Evolutionary conservation across 169 alveolate genomes (phyloP).

Genomic region (Babesia divergens): DNA sequence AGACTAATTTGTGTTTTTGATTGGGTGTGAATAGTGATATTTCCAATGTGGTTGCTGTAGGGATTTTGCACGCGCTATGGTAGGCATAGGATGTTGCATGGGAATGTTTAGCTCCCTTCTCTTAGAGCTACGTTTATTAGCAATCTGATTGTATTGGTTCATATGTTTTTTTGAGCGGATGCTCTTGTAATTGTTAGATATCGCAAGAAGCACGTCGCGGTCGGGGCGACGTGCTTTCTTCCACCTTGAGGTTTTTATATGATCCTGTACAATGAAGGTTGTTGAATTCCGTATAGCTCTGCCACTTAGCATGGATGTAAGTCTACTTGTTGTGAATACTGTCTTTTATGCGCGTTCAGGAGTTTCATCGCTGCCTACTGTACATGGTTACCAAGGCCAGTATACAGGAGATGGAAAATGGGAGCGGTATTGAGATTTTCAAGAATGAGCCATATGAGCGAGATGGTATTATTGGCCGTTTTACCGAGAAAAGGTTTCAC

Average conservation of each 20-base stretch:
- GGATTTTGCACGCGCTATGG: no score
- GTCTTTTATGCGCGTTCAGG: conserved; percentile 4
- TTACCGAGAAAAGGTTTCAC: conserved; percentile 46
- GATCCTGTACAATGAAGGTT: conserved; percentile 60
- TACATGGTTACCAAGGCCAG: conserved; percentile 52
- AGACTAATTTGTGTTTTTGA: no score
- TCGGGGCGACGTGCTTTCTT: neutral
- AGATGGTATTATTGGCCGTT: conserved; percentile 23
- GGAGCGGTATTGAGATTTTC: conserved; percentile 55
- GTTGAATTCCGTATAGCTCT: conserved; percentile 60
- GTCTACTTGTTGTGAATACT: neutral
- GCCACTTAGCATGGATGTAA: conserved; percentile 45
- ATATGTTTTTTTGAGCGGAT: neutral
- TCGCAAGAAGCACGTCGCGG: neutral
- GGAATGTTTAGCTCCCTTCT: no score
- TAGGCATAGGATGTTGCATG: no score
- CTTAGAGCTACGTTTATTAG: no score
- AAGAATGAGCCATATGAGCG: conserved; percentile 41
- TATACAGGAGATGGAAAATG: conserved; percentile 45
- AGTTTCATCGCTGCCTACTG: conserved; percentile 34
- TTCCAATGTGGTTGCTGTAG: no score
- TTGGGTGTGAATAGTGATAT: no score
- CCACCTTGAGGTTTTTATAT: no score
- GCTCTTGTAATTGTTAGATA: neutral
- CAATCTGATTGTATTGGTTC: no score